phyloP scores from a whole-genome alignment of 2,329 filamentous ascomycete species.

The Tolypocladium ophioglossoides region DNA sequence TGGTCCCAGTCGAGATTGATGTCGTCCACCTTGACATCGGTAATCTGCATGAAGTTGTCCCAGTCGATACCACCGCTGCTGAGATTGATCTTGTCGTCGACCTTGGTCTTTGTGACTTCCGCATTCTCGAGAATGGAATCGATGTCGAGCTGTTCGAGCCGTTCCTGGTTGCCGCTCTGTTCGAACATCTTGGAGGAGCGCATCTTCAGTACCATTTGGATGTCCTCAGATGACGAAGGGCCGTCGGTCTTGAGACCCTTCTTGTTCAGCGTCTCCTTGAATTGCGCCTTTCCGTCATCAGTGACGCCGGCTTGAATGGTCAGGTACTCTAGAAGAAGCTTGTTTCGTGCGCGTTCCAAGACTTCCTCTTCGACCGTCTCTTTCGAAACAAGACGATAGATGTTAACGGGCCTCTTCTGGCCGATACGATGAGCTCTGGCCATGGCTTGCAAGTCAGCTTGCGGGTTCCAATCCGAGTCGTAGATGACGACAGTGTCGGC shows the following conservation, averaged over 20 bases:
- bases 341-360: slow-evolving; percentile 89
- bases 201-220: slow-evolving; percentile 92
- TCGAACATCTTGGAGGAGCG: slow-evolving; percentile 99
- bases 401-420: slow-evolving; percentile 89
- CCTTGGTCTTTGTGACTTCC: slow-evolving; percentile 92
- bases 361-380: slow-evolving; percentile 98
- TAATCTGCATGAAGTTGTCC: slow-evolving; percentile 96
- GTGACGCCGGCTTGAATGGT: slow-evolving; percentile 96
- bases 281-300: slow-evolving; percentile 80
- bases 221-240: slow-evolving; percentile 85
- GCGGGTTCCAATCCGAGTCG: slow-evolving; percentile 98
- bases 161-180: slow-evolving; percentile 91
- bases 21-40: slow-evolving; percentile 89
- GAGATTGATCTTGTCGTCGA: slow-evolving; percentile 81
- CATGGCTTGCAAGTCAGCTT: slow-evolving; percentile 97
- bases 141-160: slow-evolving; percentile 93
- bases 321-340: slow-evolving; percentile 92
- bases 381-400: slow-evolving; percentile 93
- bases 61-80: slow-evolving; percentile 77
- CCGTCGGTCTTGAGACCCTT: slow-evolving; percentile 65
- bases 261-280: slow-evolving; percentile 65
- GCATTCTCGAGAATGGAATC: slow-evolving; percentile 95
- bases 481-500: slow-evolving; percentile 97
- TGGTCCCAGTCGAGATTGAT: slow-evolving; percentile 85
- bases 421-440: slow-evolving; percentile 95